These are phyloP conservation scores for Blastobotrys aristatus DNA, from an alignment of 1,139 yeast species.

Conservation along the genomic window DNA sequence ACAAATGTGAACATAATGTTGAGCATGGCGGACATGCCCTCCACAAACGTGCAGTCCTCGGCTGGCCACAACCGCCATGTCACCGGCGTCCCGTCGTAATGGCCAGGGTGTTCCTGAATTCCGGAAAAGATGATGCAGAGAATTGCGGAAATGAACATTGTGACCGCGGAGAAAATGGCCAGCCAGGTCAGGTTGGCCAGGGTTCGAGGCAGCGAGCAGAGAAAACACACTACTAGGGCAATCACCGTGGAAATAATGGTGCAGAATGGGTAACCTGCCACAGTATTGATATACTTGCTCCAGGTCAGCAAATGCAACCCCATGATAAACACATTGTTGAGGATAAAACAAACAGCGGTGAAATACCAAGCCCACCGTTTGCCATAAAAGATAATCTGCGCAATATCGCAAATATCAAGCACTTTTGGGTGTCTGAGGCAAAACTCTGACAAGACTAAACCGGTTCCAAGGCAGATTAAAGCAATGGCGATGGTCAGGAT, in stretches of 20 bases:
- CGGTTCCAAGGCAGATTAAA: slow-evolving; percentile 49
- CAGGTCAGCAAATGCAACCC: slow-evolving; percentile 59
- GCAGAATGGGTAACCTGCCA: slow-evolving; percentile 47
- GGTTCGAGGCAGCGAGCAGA: slow-evolving; percentile 53
- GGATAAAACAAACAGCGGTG: slow-evolving; percentile 50
- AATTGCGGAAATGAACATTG: slow-evolving; percentile 54
- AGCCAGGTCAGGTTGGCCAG: slow-evolving; percentile 48
- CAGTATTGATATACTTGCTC: slow-evolving; percentile 54
- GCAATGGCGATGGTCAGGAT: slow-evolving; percentile 51
- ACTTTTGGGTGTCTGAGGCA: slow-evolving; percentile 51
- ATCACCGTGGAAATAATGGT: slow-evolving; percentile 49
- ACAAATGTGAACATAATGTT: slow-evolving; percentile 60
- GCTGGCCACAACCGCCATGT: slow-evolving; percentile 46
- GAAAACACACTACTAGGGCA: slow-evolving; percentile 44
- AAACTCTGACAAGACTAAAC: slow-evolving; percentile 49
- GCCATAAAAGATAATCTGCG: slow-evolving; percentile 52
- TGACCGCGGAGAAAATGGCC: slow-evolving; percentile 49
- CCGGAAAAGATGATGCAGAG: slow-evolving; percentile 52
- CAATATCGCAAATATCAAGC: slow-evolving; percentile 54
- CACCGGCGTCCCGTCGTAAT: slow-evolving; percentile 40
- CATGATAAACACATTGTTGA: slow-evolving; percentile 54
- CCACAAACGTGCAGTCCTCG: slow-evolving; percentile 48
- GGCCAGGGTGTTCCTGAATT: slow-evolving; percentile 47
- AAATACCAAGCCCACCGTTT: slow-evolving; percentile 51
- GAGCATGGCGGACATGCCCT: slow-evolving; percentile 52